These are phyloP conservation scores for Trichophyton rubrum DNA, from an alignment of 2,329 filamentous ascomycete genomes.

Conservation along the genomic window DNA sequence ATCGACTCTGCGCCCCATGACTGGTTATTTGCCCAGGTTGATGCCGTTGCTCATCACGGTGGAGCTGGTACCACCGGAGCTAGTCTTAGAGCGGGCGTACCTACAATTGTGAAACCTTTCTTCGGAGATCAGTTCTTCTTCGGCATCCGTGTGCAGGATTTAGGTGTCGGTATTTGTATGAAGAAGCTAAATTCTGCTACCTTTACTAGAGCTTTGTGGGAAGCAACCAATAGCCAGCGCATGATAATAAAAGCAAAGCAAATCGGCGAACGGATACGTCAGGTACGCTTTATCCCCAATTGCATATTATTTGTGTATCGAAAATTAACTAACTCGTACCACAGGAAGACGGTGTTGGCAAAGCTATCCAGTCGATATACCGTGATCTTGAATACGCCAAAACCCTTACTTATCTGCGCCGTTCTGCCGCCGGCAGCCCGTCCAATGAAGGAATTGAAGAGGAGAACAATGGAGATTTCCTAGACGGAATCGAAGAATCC, in stretches of 20 bases:
- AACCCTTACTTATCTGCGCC: slow-evolving; percentile 58
- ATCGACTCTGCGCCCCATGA: slow-evolving; percentile 91
- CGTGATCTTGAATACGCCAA: slow-evolving; percentile 88
- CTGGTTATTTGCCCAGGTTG: slow-evolving; percentile 89
- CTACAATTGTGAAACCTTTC: slow-evolving; percentile 91
- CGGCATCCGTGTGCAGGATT: slow-evolving; percentile 73
- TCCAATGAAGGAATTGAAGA: slow-evolving; percentile 25
- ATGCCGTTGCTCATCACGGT: slow-evolving; percentile 88
- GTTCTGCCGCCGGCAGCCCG: slow-evolving; percentile 23
- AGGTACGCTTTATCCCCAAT: slow-evolving; percentile 42
- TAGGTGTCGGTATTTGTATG: slow-evolving; percentile 81
- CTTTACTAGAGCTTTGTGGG: slow-evolving; percentile 79
- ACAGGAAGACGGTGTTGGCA: slow-evolving; percentile 80
- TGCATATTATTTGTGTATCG: background rate
- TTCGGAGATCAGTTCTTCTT: slow-evolving; percentile 99
- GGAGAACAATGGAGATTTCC: slow-evolving; percentile 35
- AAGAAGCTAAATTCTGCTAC: slow-evolving; percentile 79
- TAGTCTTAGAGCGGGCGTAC: slow-evolving; percentile 76
- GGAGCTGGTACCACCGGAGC: slow-evolving; percentile 92
- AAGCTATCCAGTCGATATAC: slow-evolving; percentile 83
- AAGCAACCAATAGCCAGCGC: slow-evolving; percentile 74
- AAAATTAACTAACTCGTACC: slow-evolving; percentile 19
- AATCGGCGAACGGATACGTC: slow-evolving; percentile 76
- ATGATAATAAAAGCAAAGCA: slow-evolving; percentile 80
- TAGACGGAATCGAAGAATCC: slow-evolving; percentile 62